Percentiles rank a stretch among this genome's conserved stretches.
Evolutionary conservation across 1,284 basidiomycete genomes (phyloP).

Genomic region (Papiliotrema terrestris): DNA sequence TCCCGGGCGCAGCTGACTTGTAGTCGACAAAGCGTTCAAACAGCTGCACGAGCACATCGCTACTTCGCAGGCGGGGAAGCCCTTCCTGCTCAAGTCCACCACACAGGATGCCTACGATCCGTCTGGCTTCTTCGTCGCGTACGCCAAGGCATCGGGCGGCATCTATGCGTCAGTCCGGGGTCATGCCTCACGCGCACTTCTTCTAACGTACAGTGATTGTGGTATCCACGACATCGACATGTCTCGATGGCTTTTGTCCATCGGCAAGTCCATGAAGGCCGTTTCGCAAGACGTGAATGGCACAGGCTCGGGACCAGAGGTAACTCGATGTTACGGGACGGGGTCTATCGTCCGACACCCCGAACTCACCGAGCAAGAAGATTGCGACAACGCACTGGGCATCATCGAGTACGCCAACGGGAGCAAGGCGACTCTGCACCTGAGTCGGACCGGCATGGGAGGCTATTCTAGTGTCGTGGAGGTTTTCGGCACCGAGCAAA

Average conservation of each 20-base stretch:
- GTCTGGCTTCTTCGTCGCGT: slow-evolving; percentile 11
- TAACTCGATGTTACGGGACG: neutral
- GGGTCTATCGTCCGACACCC: slow-evolving; percentile 19
- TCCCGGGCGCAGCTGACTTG: neutral
- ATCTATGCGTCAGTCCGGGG: slow-evolving; percentile 7
- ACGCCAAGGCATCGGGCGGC: slow-evolving; percentile 17
- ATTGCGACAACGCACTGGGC: slow-evolving; percentile 21
- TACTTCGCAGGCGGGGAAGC: slow-evolving; percentile 4
- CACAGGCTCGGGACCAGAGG: neutral
- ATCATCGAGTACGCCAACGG: slow-evolving; percentile 23
- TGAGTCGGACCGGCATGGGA: slow-evolving; percentile 16
- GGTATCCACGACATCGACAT: slow-evolving; percentile 25
- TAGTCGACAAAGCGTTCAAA: slow-evolving; percentile 1
- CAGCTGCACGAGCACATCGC: slow-evolving; percentile 2
- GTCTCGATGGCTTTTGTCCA: slow-evolving; percentile 11
- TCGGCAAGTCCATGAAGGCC: neutral
- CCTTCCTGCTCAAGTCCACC: slow-evolving; percentile 15
- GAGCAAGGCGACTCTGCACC: slow-evolving; percentile 9
- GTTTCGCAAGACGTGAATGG: neutral
- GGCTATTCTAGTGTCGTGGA: slow-evolving; percentile 13
- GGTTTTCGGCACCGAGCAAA: slow-evolving; percentile 13
- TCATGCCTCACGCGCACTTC: neutral
- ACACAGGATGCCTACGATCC: slow-evolving; percentile 14
- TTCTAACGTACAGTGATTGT: slow-evolving; percentile 10
- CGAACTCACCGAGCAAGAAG: slow-evolving; percentile 16